Conservation (phyloP, 805 yeast species). For the Peterozyma toletana region DNA sequence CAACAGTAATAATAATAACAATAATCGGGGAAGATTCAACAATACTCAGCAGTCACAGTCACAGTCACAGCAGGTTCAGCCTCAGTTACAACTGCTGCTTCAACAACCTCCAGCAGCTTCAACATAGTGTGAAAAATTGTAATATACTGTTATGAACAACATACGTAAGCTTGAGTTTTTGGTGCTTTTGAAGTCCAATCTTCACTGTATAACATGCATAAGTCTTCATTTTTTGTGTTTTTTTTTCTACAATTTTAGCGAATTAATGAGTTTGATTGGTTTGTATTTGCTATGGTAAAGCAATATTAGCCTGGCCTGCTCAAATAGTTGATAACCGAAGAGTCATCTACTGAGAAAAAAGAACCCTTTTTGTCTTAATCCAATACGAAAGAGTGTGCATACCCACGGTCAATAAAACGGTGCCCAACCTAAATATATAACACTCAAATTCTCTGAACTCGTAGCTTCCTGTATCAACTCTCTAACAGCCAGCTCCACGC, state of each 20-base stretch:
- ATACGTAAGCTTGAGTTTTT: too few species aligned
- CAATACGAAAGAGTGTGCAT: too few species aligned
- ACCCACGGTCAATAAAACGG: conserved; percentile 62
- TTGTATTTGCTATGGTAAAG: neutral
- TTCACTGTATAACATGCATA: neutral
- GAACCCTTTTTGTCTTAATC: too few species aligned
- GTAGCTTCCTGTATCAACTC: conserved; percentile 76
- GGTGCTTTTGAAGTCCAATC: too few species aligned
- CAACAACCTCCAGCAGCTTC: neutral
- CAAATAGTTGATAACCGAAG: too few species aligned
- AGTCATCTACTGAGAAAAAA: too few species aligned
- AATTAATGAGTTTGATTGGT: too few species aligned
- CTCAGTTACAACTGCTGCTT: neutral
- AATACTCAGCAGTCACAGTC: neutral
- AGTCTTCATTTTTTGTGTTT: neutral
- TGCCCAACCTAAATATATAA: conserved; percentile 80
- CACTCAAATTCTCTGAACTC: conserved; percentile 56
- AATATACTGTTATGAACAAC: too few species aligned
- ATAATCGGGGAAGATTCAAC: neutral
- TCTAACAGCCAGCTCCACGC: conserved; percentile 78
- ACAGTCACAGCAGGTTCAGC: conserved; percentile 2
- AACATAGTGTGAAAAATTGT: too few species aligned
- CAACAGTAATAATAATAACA: conserved; percentile 1
- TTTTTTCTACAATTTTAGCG: conserved; percentile 1
- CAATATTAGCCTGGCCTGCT: neutral